A percentile compares a stretch with the other conserved stretches of the same genome.
Conservation (phyloP, 2,329 filamentous ascomycete species). For the Clarireedia sp. region DNA sequence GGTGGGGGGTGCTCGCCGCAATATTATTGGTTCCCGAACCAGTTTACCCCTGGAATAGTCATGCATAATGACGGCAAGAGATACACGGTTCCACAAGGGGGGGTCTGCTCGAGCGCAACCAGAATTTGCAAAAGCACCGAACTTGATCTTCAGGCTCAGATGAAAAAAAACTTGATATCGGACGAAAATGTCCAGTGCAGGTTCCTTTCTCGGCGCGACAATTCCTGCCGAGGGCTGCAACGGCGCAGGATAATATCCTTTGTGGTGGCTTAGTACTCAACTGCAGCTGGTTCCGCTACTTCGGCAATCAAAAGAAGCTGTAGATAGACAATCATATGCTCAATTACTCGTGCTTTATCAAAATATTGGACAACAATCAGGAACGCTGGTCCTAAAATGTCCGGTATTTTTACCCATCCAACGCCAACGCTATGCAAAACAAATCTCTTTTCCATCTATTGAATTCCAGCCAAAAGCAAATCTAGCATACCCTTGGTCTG, state of each 20-base stretch:
- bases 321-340: constrained; percentile 2
- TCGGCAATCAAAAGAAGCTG: background rate
- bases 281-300: background rate
- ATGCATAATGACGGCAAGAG: background rate
- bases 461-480: constrained; percentile 52
- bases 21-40: background rate
- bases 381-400: constrained; percentile 8
- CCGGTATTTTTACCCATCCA: constrained; percentile 9
- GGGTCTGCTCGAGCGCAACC: background rate
- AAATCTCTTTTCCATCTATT: constrained; percentile 15
- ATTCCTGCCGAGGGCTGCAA: no score
- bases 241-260: no score
- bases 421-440: constrained; percentile 37
- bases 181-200: no score
- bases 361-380: constrained; percentile 3
- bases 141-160: background rate
- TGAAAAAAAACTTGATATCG: no score
- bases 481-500: constrained; percentile 85
- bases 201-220: no score
- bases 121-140: background rate
- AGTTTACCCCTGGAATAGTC: background rate
- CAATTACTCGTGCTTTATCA: constrained; percentile 8
- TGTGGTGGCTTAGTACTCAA: no score
- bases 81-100: background rate
- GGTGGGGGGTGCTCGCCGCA: background rate